Conservation (phyloP, 176 grass and related monocot species). For the Rhipidocladum racemiflorum region DNA sequence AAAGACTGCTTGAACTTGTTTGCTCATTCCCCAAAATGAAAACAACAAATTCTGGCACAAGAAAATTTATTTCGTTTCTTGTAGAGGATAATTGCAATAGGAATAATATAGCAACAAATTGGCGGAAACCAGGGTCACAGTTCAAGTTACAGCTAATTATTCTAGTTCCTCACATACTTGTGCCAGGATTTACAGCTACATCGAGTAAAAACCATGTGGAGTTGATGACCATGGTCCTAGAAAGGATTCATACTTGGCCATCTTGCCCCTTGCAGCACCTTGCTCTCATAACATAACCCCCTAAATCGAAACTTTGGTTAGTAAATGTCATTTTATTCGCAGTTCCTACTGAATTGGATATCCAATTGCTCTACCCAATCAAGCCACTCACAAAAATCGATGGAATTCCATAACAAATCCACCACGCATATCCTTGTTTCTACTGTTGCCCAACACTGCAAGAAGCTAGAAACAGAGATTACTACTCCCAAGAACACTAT, state of each 20-base stretch:
- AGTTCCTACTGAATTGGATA: neutral
- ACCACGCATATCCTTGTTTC: neutral
- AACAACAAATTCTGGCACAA: neutral
- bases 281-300: too few relatives aligned
- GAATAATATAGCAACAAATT: neutral
- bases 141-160: neutral
- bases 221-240: neutral
- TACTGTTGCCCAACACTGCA: neutral
- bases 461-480: neutral
- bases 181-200: neutral
- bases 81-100: neutral
- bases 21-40: neutral
- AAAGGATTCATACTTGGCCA: neutral
- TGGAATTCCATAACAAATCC: neutral
- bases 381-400: neutral
- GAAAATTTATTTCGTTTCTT: neutral
- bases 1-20: neutral
- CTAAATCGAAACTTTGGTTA: neutral
- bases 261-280: neutral
- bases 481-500: neutral
- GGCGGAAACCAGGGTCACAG: neutral
- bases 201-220: neutral
- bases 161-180: neutral
- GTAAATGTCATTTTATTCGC: neutral
- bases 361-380: neutral